Conservation (phyloP, 73 alveolate genomes). For the Durusdinium trenchii region DNA sequence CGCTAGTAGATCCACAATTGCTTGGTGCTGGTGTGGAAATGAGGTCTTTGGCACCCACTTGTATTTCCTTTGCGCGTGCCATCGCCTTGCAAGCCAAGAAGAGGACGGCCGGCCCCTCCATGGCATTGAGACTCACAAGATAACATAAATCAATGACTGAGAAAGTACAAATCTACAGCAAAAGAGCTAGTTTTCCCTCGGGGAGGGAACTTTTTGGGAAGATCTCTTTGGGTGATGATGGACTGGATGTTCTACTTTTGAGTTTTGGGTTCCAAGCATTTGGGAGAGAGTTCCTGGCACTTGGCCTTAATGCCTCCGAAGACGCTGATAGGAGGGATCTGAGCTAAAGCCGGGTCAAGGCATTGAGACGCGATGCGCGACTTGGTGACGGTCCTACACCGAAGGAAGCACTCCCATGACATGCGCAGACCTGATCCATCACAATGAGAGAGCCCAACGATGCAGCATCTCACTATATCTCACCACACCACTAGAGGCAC, state of each 20-base stretch:
- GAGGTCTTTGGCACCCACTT: constrained; percentile 16
- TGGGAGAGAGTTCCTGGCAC: background rate
- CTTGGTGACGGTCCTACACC: no score
- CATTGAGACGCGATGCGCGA: background rate
- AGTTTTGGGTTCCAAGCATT: background rate
- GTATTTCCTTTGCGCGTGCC: constrained; percentile 61
- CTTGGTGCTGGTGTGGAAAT: no score
- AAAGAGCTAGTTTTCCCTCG: no score
- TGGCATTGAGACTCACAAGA: background rate
- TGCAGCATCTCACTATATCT: no score
- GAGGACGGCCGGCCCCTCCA: background rate
- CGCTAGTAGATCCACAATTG: no score
- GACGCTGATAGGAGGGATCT: constrained; percentile 14
- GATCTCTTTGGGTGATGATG: no score
- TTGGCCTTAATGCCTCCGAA: background rate
- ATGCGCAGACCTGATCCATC: background rate
- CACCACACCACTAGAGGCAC: no score
- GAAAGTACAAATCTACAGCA: no score
- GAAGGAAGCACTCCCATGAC: background rate
- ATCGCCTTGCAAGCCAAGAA: background rate
- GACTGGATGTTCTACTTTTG: background rate
- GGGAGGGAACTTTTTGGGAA: no score
- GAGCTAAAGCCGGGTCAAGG: constrained; percentile 21
- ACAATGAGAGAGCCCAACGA: no score
- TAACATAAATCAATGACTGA: background rate